Evolutionary conservation across 345 rosid genomes (phyloP).

Genomic region (Salix dunnii): DNA sequence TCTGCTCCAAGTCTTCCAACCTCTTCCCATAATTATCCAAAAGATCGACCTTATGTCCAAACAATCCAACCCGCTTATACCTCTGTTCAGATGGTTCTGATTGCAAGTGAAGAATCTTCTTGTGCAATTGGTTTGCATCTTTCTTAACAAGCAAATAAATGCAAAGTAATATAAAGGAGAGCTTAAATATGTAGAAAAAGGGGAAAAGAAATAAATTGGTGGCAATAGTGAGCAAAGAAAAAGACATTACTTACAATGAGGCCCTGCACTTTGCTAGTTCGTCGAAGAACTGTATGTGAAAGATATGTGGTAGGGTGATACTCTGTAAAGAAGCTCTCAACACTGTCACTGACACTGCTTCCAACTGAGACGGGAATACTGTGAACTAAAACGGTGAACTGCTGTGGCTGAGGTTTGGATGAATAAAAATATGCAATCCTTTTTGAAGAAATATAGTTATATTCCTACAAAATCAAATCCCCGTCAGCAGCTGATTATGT

Average conservation of each 20-base stretch:
- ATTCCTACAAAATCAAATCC: constrained; percentile 60
- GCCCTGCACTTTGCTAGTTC: constrained; percentile 63
- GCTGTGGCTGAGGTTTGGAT: constrained; percentile 87
- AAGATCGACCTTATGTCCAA: constrained; percentile 49
- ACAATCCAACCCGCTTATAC: constrained; percentile 40
- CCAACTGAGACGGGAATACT: constrained; percentile 68
- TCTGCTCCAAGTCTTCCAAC: constrained; percentile 63
- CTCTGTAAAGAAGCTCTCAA: constrained; percentile 73
- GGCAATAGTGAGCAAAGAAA: neutral
- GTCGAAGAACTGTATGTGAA: constrained; percentile 70
- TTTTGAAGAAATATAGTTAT: constrained; percentile 56
- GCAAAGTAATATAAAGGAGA: constrained; percentile 1
- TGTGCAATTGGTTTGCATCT: constrained; percentile 51
- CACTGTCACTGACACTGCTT: constrained; percentile 67
- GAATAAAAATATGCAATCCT: constrained; percentile 73
- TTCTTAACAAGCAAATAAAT: constrained; percentile 35
- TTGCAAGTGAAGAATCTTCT: constrained; percentile 44
- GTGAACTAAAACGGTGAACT: constrained; percentile 83
- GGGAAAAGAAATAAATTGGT: too few species aligned
- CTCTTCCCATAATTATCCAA: constrained; percentile 66
- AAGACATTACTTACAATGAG: constrained; percentile 55
- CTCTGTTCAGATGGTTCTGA: constrained; percentile 42
- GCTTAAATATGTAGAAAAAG: too few species aligned
- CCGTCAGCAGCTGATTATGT: neutral
- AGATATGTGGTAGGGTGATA: constrained; percentile 69